Conservation (phyloP, 1,284 basidiomycete species). For the Ceratobasidium papillatum region DNA sequence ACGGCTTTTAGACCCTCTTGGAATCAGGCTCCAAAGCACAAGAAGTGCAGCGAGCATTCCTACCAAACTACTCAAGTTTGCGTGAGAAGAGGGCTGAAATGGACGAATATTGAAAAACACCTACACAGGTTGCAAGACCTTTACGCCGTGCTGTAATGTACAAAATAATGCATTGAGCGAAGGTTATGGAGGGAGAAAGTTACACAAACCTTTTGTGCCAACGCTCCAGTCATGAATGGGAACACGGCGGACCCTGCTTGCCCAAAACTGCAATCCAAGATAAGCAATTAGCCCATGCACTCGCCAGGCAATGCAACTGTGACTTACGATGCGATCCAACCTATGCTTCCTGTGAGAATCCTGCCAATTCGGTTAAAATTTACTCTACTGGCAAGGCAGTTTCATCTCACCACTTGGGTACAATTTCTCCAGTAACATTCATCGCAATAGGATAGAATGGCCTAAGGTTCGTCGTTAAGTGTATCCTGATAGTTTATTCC, state of each 20-base stretch:
- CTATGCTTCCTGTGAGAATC: conserved; percentile 48
- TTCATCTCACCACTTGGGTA: conserved; percentile 46
- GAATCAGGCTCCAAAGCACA: conserved; percentile 34
- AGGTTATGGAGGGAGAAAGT: neutral
- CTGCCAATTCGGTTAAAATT: neutral
- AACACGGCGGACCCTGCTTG: conserved; percentile 48
- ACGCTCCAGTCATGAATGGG: conserved; percentile 47
- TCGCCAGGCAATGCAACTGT: neutral
- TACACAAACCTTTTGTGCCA: conserved; percentile 28
- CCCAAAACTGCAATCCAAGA: conserved; percentile 46
- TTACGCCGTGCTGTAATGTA: conserved; percentile 31
- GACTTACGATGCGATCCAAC: conserved; percentile 48
- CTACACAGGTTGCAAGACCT: conserved; percentile 42
- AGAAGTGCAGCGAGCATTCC: conserved; percentile 32
- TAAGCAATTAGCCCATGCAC: neutral
- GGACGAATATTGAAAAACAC: neutral
- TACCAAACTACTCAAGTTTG: conserved; percentile 26
- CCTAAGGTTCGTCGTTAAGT: neutral
- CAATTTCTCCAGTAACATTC: conserved; percentile 46
- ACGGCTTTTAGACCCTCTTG: conserved; percentile 1
- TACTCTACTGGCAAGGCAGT: neutral
- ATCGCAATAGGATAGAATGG: conserved; percentile 51
- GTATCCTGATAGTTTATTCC: neutral
- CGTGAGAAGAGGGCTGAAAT: neutral
- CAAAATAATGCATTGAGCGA: neutral